Base-by-base conservation (phyloP, 768 basidiomycete species). In the Coprinopsis cinerea region DNA sequence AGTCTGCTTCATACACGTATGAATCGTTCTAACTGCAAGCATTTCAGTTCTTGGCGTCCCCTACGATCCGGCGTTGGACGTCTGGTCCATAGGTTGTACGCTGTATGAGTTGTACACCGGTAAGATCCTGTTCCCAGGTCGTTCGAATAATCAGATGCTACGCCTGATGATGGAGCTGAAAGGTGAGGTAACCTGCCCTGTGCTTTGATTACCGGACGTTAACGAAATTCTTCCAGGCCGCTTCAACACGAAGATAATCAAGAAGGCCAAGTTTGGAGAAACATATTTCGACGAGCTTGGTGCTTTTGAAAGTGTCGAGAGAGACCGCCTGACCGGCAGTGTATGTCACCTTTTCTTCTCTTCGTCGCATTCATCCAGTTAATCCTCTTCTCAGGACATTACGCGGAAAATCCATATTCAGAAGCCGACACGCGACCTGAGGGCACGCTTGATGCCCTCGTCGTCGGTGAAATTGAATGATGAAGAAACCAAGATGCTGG, bases 81-180 rank as follows among this genome's bases (percentile, higher is more conserved):
- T 96, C 25, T 98, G 96, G 96, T 95, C 93, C 7, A 84, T 95
- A 51, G 96, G 93, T 1, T 98, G 95, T 67, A 98, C 96, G 5
- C 73, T 99, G n/a, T 95, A 91, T 61, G 92, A 94, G 61, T 72
- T 94, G 14, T 95, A 92, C 69, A 93, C 92, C 1, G 92, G 92
- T 64, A 97, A 96, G 72, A 98, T 98, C 49, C 81, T 99, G 34
- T 92, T 98, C 66, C 96, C 96, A 0, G 95, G 95, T 11, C 82
- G 92, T 32, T 90, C 90, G 15, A 98, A 99, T 67, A 96, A 96
- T 61, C 94, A 98, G 61, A 98, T 98, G 95, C 73, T 98, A 17
- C 74, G 92, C 48, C 81, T 90, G 49, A 96, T 97, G 88, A 97
- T 97, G 93, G 95, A 98, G 65, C 75, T 96, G 51, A 94, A 91